These are phyloP conservation scores for Gossypium turneri DNA, from an alignment of 345 rosid genomes.

Conservation along the genomic window DNA sequence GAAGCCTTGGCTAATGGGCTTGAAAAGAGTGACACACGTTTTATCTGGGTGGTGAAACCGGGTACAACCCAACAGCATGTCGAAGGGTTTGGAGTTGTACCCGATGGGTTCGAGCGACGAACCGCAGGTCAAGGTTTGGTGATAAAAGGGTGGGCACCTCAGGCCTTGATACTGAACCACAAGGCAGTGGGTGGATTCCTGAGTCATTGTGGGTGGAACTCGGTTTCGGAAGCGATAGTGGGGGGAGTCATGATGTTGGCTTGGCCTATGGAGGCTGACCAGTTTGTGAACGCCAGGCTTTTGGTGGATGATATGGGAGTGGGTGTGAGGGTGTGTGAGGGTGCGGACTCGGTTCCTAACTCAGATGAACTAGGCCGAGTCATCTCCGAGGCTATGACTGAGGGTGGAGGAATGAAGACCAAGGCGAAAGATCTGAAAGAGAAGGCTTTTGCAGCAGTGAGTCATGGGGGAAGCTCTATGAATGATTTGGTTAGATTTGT, in stretches of 20 bases:
- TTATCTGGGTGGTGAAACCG: constrained; percentile 57
- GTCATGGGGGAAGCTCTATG: constrained; percentile 40
- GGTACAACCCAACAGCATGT: constrained; percentile 21
- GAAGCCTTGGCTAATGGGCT: constrained; percentile 50
- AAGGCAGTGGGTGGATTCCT: constrained; percentile 54
- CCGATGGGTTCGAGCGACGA: constrained; percentile 45
- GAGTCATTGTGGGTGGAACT: constrained; percentile 83
- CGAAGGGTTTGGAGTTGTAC: constrained; percentile 26
- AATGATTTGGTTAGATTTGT: constrained; percentile 36
- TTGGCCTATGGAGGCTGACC: constrained; percentile 85
- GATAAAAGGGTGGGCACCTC: constrained; percentile 56
- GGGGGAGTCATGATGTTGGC: constrained; percentile 42
- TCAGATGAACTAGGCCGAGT: constrained; percentile 33
- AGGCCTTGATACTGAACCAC: constrained; percentile 46
- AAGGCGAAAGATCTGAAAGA: constrained; percentile 32
- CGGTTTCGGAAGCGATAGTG: constrained; percentile 47
- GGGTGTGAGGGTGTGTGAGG: constrained; percentile 37
- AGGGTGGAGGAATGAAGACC: constrained; percentile 14
- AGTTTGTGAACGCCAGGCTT: constrained; percentile 45
- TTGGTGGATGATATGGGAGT: constrained; percentile 55
- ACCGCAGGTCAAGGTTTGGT: constrained; percentile 37
- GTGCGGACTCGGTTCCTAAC: constrained; percentile 50
- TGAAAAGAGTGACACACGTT: constrained; percentile 46
- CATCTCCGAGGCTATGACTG: constrained; percentile 28
- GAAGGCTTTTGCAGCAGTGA: constrained; percentile 36